A percentile compares a stretch with the other conserved stretches of the same genome.
Conservation (phyloP, 768 basidiomycete species). For the Rhizopogon vesiculosus region DNA sequence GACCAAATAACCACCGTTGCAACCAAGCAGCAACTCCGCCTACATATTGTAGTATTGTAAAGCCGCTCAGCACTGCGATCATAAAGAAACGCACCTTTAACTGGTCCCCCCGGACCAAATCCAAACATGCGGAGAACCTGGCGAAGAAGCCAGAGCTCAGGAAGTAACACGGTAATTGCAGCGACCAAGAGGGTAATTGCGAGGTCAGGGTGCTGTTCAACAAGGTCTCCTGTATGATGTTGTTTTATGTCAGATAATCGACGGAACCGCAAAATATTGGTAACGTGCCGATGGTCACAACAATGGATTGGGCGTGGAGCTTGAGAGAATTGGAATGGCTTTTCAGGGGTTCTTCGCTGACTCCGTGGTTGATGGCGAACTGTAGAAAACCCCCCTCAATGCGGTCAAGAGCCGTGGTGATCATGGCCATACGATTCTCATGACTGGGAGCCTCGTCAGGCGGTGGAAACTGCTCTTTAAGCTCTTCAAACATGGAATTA, state of each 20-base stretch:
- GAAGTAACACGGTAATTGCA: conserved; percentile 13
- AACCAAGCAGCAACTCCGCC: background rate
- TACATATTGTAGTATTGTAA: background rate
- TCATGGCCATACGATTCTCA: conserved; percentile 16
- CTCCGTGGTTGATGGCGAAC: conserved; percentile 14
- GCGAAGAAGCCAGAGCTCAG: too few relatives aligned
- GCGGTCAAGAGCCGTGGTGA: conserved; percentile 18
- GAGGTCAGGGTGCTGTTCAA: conserved; percentile 31
- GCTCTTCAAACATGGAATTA: conserved; percentile 17
- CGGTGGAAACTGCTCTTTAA: conserved; percentile 21
- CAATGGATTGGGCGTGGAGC: conserved; percentile 14
- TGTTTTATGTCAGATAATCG: background rate
- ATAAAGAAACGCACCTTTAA: conserved; percentile 21
- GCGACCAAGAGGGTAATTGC: conserved; percentile 15
- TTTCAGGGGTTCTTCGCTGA: conserved; percentile 19
- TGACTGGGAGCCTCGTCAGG: conserved; percentile 28
- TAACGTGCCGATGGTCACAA: conserved; percentile 19
- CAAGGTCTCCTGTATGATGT: conserved; percentile 26
- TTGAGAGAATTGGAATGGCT: conserved; percentile 19
- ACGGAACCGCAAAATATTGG: background rate
- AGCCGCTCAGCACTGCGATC: background rate
- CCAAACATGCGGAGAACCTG: conserved; percentile 23
- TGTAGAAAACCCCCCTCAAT: conserved; percentile 21
- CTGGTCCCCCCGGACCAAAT: conserved; percentile 28
- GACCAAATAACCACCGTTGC: background rate